These are phyloP conservation scores for Chaetoscypha palmicola DNA, from an alignment of 2,329 filamentous ascomycete species.

Conservation along the genomic window DNA sequence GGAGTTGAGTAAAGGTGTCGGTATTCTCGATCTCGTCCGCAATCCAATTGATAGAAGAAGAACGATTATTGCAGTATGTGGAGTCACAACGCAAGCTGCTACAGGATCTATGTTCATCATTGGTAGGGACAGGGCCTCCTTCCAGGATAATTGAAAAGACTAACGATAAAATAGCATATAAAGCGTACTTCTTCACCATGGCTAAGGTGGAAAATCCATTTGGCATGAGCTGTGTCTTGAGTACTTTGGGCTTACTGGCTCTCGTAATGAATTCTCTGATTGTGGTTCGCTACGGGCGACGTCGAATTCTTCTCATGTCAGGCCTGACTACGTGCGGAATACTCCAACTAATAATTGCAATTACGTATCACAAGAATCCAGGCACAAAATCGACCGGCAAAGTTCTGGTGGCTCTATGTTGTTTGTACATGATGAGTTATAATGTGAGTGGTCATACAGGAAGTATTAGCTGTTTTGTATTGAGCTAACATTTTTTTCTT, in stretches of 20 bases:
- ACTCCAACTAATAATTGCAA: constrained; percentile 47
- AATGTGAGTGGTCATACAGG: no score
- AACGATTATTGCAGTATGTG: constrained; percentile 41
- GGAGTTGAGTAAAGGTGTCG: constrained; percentile 23
- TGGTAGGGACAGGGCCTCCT: constrained; percentile 29
- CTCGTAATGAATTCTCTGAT: constrained; percentile 46
- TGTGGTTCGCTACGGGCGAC: constrained; percentile 45
- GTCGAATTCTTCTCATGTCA: constrained; percentile 44
- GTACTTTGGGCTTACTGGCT: constrained; percentile 45
- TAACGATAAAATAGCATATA: constrained; percentile 35
- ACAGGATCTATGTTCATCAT: constrained; percentile 51
- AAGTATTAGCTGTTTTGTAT: no score
- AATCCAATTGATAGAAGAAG: constrained; percentile 46
- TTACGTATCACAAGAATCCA: constrained; percentile 42
- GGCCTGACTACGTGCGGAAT: constrained; percentile 46
- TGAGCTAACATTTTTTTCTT: no score
- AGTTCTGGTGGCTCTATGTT: constrained; percentile 41
- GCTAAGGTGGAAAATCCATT: constrained; percentile 48
- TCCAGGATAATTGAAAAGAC: neutral
- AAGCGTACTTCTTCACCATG: constrained; percentile 54
- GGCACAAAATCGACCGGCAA: constrained; percentile 34
- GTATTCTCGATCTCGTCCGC: constrained; percentile 40
- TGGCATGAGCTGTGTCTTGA: constrained; percentile 49
- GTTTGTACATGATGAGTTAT: constrained; percentile 19
- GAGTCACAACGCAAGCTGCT: constrained; percentile 44